Base-by-base conservation (phyloP, 2,329 filamentous ascomycete species). In the Aspergillus spinulosporus region DNA sequence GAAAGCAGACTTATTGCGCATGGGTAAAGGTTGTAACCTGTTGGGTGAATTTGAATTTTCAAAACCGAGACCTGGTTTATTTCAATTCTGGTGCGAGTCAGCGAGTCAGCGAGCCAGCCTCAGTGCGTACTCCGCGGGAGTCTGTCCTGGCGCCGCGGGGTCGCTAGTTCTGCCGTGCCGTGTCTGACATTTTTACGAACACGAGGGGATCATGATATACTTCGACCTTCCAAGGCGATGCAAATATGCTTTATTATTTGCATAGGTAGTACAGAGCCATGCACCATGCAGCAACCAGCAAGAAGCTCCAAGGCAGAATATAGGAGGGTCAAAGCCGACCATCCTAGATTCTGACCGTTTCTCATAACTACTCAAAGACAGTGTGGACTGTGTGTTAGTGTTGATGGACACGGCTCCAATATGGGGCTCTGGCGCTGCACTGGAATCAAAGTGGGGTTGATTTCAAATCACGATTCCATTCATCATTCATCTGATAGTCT, bases 241-340 rank as follows among this genome's bases (percentile, higher is more conserved):
- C 49, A 51, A 32, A 44, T 37, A 34, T 51, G 39, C 49, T 39
- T 26, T 51, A 44, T 43, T n/a, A 7, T 31, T 8, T 51, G 28
- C 49, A 51, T 21, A 31, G n/a, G 15, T 26, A n/a, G n/a, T n/a
- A n/a, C n/a, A n/a, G 28, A n/a, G 9, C 12, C 3, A 31, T 42
- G 49, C 29, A 26, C 37, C 28, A 39, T 37, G 34, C 34, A 37
- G 34, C 8, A 12, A 12, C 31, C 8, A 37, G 34, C 8, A 37
- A 12, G 9, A n/a, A 32, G 39, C 26, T 51, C 49, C 29, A 26
- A 40, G n/a, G n/a, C n/a, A 43, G 42, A 11, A 14, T 37, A 42
- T 15, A 40, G n/a, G 14, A 14, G 42, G 42, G 42, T 44, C 34
- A 37, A 11, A 12, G 31, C 34, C n/a, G 8, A 37, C 34, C 8